Evolutionary conservation across 2,329 filamentous ascomycete species (phyloP).

Genomic region (Hypoxylon sp.): DNA sequence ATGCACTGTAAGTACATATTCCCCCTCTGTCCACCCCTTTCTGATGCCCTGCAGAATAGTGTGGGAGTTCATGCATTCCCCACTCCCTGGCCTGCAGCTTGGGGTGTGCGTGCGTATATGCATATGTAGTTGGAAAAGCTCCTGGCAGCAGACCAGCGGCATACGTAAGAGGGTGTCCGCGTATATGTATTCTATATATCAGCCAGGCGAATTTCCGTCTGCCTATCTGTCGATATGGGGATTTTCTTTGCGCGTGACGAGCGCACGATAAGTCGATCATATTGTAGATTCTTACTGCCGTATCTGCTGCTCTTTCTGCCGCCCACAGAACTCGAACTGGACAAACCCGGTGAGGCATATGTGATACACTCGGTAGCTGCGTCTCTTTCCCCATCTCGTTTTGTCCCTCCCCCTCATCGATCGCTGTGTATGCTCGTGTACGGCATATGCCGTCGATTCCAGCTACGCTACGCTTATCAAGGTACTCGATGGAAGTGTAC

Average conservation of each 20-base stretch:
- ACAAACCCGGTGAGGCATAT: conserved; percentile 15
- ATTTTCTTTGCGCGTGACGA: conserved; percentile 34
- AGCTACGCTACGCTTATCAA: conserved; percentile 27
- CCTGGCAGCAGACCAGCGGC: conserved; percentile 37
- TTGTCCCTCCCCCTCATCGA: conserved; percentile 14
- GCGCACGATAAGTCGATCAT: conserved; percentile 30
- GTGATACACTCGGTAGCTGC: conserved; percentile 21
- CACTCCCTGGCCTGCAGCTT: conserved; percentile 33
- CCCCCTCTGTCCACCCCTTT: conserved; percentile 25
- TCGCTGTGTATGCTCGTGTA: conserved; percentile 20
- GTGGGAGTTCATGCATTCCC: conserved; percentile 43
- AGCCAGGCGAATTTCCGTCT: conserved; percentile 23
- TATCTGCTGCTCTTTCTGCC: conserved; percentile 1
- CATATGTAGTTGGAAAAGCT: conserved; percentile 27
- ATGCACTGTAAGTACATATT: conserved; percentile 28
- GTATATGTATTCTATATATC: conserved; percentile 21
- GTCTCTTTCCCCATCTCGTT: background rate
- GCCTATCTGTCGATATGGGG: conserved; percentile 18
- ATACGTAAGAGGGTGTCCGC: conserved; percentile 37
- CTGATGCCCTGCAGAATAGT: conserved; percentile 39
- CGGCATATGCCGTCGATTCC: conserved; percentile 31
- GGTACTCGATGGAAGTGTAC: conserved; percentile 14
- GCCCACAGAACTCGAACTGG: conserved; percentile 5
- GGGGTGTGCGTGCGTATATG: conserved; percentile 17
- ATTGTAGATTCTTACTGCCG: conserved; percentile 15